A percentile compares a stretch with the other conserved stretches of the same genome.
Conservation (phyloP, 75 land plant species). For the Selaginella moellendorffii region DNA sequence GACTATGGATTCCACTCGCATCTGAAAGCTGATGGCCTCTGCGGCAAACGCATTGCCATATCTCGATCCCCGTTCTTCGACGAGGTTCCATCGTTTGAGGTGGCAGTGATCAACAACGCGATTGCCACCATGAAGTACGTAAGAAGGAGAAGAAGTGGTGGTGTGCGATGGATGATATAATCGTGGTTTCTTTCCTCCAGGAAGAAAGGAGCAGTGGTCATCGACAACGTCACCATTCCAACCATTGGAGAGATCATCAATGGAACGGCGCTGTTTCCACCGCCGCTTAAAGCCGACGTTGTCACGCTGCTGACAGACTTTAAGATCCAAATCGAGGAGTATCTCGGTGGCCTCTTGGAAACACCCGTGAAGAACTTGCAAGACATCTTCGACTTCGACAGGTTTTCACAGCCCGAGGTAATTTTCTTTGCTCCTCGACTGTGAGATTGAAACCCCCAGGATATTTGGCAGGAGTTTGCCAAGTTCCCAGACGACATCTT, state of each 20-base stretch:
- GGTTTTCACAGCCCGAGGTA: slow-evolving; percentile 13
- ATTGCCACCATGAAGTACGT: no score
- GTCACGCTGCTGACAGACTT: slow-evolving; percentile 26
- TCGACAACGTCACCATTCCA: slow-evolving; percentile 4
- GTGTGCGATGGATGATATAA: no score
- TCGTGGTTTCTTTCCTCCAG: no score
- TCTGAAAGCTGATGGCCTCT: slow-evolving; percentile 31
- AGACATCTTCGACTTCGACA: slow-evolving; percentile 48
- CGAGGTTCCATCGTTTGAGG: not conserved
- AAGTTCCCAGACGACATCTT: slow-evolving; percentile 29
- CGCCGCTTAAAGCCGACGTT: not conserved
- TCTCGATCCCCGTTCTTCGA: slow-evolving; percentile 24
- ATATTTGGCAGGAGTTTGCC: slow-evolving; percentile 17
- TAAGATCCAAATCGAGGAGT: slow-evolving; percentile 24
- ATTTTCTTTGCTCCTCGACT: not conserved
- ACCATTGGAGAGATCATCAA: not conserved
- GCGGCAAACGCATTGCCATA: slow-evolving; percentile 41
- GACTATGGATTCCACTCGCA: slow-evolving; percentile 38
- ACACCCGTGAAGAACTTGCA: slow-evolving; percentile 40
- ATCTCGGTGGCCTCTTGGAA: slow-evolving; percentile 22
- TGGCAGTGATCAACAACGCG: no score
- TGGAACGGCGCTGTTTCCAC: no score
- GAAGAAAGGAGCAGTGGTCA: slow-evolving; percentile 11
- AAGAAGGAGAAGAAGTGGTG: no score
- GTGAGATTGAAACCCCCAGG: no score